Base-by-base conservation (phyloP, 768 basidiomycete genomes). In the Galerina marginata region DNA sequence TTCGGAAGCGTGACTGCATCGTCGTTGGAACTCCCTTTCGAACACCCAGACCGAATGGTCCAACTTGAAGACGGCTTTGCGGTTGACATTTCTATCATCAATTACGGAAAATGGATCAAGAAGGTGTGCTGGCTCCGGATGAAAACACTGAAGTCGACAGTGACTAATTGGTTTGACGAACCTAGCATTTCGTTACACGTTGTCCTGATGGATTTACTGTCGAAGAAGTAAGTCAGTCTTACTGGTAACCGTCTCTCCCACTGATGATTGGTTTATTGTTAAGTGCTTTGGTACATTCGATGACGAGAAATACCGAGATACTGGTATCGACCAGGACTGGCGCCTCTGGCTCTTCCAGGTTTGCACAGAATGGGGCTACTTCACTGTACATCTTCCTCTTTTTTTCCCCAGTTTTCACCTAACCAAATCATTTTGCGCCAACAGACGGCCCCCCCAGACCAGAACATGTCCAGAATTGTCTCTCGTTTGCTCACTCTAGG, bases 361-460 rank as follows among this genome's bases (percentile, higher is more conserved):
- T 54, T 95, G 94, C 78, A 95, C 93, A 0, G 86, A 96, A 68
- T 98, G 96, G 96, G 96, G 95, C 2, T 99, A 93, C 74, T 95
- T 96, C 72, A 87, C 82, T 33, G 93, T 91, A 66, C 37, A 85
- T 69, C 45, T 26, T 56, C 45, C 36, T 1, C 50, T 2, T 1
- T 12, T 10, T 2, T 36, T 10, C 23, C 9, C 46, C 42, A 11
- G 20, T 20, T 20, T 20, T 20, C 14, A 56, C 14, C 25, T 20
- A 37, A 11, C 25, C 20, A 10, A 45, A 37, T 29, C 25, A n/a
- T 43, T 40, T 7, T 26, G 38, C 15, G 54, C 20, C 47, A 14
- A n/a, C 51, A 93, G 91, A 88, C 89, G 11, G 84, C 91, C 1
- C 92, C 92, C 3, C 90, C 90, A 1, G 83, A 91, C 69, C 82